phyloP scores from a whole-genome alignment of 129 eudicot genomes.

The carrot (Daucus carota) region DH1_v3.0 NC_030385.2:43005501-43006000 shows the following conservation, averaged over 20 bases:
- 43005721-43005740: neutral
- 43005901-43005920: neutral
- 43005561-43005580: no score
- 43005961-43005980: constrained; percentile 87
- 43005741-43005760: neutral
- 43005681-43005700: neutral
- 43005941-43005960: constrained; percentile 42
- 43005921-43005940: neutral
- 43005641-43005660: neutral
- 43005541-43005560: no score
- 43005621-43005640: no score
- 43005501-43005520: no score
- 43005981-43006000: constrained; percentile 67
- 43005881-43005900: neutral
- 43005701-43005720: neutral
- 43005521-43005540: no score
- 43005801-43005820: neutral
- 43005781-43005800: neutral
- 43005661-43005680: neutral
- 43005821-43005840: neutral
- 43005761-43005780: neutral
- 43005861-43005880: neutral
- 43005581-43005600: no score
- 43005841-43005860: neutral
- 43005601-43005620: no score